Conservation (phyloP, 345 rosid genomes). For the Murraya paniculata region DNA sequence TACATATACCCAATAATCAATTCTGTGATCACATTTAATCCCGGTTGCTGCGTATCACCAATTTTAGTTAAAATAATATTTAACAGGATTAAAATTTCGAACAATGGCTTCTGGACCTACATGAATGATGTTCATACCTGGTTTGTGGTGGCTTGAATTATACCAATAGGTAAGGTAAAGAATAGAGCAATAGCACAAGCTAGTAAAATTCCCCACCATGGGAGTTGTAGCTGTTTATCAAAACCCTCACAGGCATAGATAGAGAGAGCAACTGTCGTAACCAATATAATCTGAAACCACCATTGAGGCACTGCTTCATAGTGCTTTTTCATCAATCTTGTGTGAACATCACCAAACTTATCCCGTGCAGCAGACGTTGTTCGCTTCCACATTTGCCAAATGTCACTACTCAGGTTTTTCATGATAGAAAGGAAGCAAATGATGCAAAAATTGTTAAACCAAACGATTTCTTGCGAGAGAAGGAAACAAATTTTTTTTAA, state of each 20-base stretch:
- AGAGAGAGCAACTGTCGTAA: slow-evolving; percentile 27
- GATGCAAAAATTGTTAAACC: neutral
- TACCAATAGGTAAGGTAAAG: slow-evolving; percentile 50
- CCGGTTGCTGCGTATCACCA: slow-evolving; percentile 40
- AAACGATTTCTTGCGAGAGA: neutral
- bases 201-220: slow-evolving; percentile 53
- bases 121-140: slow-evolving; percentile 24
- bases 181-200: slow-evolving; percentile 33
- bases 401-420: neutral
- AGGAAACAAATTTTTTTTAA: neutral
- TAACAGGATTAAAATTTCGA: no score
- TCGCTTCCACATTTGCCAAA: slow-evolving; percentile 40
- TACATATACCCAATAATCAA: slow-evolving; percentile 56
- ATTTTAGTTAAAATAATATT: neutral
- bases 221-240: slow-evolving; percentile 41
- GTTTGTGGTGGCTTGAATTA: slow-evolving; percentile 55
- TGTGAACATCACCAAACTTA: slow-evolving; percentile 54
- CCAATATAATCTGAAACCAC: slow-evolving; percentile 42
- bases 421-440: neutral
- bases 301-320: slow-evolving; percentile 46
- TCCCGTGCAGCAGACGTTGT: slow-evolving; percentile 28
- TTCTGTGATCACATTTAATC: slow-evolving; percentile 49
- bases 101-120: neutral
- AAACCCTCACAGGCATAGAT: slow-evolving; percentile 49
- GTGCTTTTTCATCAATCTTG: slow-evolving; percentile 69